These are phyloP conservation scores for Phallus indusiatus DNA, from an alignment of 768 basidiomycete species.

Conservation along the genomic window DNA sequence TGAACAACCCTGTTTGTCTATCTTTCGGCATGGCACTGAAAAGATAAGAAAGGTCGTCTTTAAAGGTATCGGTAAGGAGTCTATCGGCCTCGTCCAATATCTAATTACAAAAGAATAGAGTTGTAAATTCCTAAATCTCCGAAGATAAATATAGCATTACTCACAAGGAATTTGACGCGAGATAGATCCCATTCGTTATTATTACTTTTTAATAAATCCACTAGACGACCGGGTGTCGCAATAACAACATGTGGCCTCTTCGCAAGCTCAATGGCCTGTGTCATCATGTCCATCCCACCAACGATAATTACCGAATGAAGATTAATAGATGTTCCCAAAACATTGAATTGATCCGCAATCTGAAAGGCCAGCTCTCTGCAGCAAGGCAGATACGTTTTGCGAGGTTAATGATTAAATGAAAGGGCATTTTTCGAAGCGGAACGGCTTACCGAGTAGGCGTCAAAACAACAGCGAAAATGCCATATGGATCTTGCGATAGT, in stretches of 20 bases:
- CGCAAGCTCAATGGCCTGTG: slow-evolving; percentile 79
- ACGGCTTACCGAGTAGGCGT: slow-evolving; percentile 85
- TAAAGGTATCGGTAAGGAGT: slow-evolving; percentile 80
- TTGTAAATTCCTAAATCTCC: neutral
- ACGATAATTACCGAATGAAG: slow-evolving; percentile 83
- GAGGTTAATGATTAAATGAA: neutral
- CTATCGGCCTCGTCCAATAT: slow-evolving; percentile 96
- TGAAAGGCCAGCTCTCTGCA: slow-evolving; percentile 92
- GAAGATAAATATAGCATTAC: no score
- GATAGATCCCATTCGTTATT: slow-evolving; percentile 74
- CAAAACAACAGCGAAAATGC: slow-evolving; percentile 85
- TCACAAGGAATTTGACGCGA: slow-evolving; percentile 75
- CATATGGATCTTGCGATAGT: slow-evolving; percentile 83
- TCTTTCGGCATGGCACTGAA: slow-evolving; percentile 71
- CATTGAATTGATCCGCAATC: slow-evolving; percentile 91
- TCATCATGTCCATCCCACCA: slow-evolving; percentile 98
- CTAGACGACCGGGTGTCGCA: slow-evolving; percentile 91
- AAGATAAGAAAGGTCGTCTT: slow-evolving; percentile 70
- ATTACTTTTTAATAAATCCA: slow-evolving; percentile 77
- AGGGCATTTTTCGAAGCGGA: neutral
- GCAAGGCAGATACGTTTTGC: neutral
- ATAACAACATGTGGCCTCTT: slow-evolving; percentile 88
- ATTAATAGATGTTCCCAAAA: slow-evolving; percentile 75
- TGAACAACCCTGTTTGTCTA: slow-evolving; percentile 95
- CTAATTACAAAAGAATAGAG: slow-evolving; percentile 28